Base-by-base conservation (phyloP, 1,284 basidiomycete species). In the Tetrapyrgos nigripes region DNA sequence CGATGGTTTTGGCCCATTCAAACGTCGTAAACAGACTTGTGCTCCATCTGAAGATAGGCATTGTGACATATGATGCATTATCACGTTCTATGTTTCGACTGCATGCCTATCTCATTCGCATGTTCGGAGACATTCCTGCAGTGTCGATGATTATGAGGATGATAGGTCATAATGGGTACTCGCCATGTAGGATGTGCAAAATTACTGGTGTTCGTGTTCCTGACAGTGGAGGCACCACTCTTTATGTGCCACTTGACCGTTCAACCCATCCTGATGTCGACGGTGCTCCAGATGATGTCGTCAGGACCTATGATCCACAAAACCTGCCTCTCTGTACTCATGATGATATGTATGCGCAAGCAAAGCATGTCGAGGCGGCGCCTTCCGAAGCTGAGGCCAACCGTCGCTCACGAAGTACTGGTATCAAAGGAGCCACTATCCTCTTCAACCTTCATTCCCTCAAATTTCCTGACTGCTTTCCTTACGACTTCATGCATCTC, bases 161-260 rank as follows among this genome's bases (percentile, higher is more conserved):
- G 73, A 82, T 81, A 59, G 81, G 81, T 0, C 79, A 80, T 50
- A 83, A 83, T n/a, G n/a, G n/a, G n/a, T n/a, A n/a, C n/a, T n/a
- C n/a, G n/a, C n/a, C n/a, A n/a, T n/a, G n/a, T n/a, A 58, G 76
- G 73, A 75, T 76, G 63, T 84, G 81, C 65, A 63, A 68, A 1
- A 81, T 82, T 11, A 57, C 49, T 10, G 79, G 74, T 10, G 27
- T 83, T 1, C 64, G 66, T 1, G 60, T 47, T 21, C 45, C 45
- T 4, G 19, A 33, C 9, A 17, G 48, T 3, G 57, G 27, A n/a
- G 35, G 13, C 6, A 51, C 2, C 19, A 66, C 72, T 0, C 69
- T 72, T 53, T 83, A 82, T 61, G 70, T 77, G 2, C 79, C 79
- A 0, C 65, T 79, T 6, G 33, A 74, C 48, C 55, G 66, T 13